Evolutionary conservation across 2,329 filamentous ascomycete genomes (phyloP).

Genomic region (Aspergillus arachidicola): DNA sequence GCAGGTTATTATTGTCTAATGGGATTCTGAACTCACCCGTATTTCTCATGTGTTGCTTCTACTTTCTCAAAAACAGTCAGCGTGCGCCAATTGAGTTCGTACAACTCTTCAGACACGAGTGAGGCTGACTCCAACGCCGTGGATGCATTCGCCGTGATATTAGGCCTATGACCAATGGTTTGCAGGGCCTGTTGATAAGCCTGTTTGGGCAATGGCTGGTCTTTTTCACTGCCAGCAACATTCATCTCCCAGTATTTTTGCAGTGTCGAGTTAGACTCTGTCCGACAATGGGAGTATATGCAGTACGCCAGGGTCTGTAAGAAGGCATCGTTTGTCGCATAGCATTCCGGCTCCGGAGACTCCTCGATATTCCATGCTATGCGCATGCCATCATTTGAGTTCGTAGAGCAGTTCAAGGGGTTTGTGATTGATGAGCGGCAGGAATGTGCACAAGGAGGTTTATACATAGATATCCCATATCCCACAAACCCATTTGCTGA

Average conservation of each 20-base stretch:
- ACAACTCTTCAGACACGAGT: neutral
- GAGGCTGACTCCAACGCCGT: neutral
- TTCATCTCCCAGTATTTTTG: slow-evolving; percentile 9
- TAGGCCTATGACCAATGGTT: neutral
- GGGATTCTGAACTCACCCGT: neutral
- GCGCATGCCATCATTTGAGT: neutral
- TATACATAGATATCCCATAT: slow-evolving; percentile 8
- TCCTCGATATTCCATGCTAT: neutral
- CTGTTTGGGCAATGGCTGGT: slow-evolving; percentile 5
- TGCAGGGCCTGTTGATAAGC: neutral
- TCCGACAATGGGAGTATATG: neutral
- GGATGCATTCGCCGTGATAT: neutral
- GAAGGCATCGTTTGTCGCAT: slow-evolving; percentile 6
- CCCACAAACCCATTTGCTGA: neutral
- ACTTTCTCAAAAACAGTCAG: neutral
- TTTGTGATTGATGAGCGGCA: slow-evolving; percentile 5
- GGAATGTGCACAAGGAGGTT: neutral
- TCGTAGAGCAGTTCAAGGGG: neutral
- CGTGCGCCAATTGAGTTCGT: neutral
- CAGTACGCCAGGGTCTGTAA: slow-evolving; percentile 9
- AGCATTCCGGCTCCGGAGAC: neutral
- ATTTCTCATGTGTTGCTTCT: neutral
- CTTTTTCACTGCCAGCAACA: neutral
- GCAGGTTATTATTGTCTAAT: neutral
- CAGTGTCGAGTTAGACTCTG: neutral